Base-by-base conservation (phyloP, 495 filamentous ascomycete species). In the Aspergillus hancockii region DNA sequence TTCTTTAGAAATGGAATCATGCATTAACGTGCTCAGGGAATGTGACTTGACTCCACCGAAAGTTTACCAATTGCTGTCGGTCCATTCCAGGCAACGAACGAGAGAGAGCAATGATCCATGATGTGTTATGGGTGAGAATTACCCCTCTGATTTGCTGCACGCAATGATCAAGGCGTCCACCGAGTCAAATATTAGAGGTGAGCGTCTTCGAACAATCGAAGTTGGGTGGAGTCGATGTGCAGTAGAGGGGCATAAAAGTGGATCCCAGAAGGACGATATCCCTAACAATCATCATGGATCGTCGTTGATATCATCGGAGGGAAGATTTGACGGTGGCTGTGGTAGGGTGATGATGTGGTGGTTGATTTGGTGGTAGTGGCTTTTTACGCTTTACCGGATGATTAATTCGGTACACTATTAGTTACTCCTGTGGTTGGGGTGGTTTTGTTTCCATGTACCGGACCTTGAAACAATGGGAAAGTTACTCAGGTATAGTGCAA, bases 21-120 rank as follows among this genome's bases (percentile, higher is more conserved):
- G 43, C 43, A 47, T 47, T 22, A 47, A 47, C 19, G 7, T 30
- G n/a, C 25, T 32, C 52, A 41, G 45, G 38, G 43, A 40, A 38
- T 16, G 16, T 28, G 25, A 28, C 25, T 28, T 28, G 38, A 49
- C 64, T 58, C 64, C 64, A 63, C 64, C 55, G 50, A 59, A 59
- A 62, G 52, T 58, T 58, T 61, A 34, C 54, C 43, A 25, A 34
- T 49, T 21, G 25, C 47, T 28, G 19, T 49, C 31, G 22, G 21
- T 45, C 18, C 40, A 43, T 18, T 18, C 16, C 43, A 47, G 43
- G 43, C 43, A 23, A 16, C 18, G 41, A 23, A 16, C 18, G 41
- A 45, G 3, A 14, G 6, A 5, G 41, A 12, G 41, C 25, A n/a
- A 12, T 45, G n/a, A 45, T 45, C n/a, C 3, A 10, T 47, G 19